Conservation (phyloP, 371 early-diverging fungal species). For the Smittium mucronatum region DNA sequence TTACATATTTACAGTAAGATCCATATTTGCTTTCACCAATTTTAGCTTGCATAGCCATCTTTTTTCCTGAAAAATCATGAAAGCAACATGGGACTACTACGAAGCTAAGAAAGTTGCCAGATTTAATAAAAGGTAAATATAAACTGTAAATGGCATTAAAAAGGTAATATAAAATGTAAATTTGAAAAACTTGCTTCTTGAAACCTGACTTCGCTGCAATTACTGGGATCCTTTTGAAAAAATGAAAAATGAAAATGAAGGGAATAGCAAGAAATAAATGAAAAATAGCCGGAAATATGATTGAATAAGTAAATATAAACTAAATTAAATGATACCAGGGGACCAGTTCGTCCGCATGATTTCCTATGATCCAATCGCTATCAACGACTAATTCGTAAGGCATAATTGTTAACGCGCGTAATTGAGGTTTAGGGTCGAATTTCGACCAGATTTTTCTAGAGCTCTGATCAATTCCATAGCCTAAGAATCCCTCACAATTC, state of each 20-base stretch:
- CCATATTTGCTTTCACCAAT: slow-evolving; percentile 53
- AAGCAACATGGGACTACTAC: slow-evolving; percentile 75
- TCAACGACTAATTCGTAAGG: slow-evolving; percentile 40
- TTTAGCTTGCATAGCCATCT: slow-evolving; percentile 31
- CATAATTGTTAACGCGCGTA: slow-evolving; percentile 43
- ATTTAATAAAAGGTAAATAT: too few relatives aligned
- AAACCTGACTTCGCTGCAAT: slow-evolving; percentile 51
- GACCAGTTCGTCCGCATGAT: slow-evolving; percentile 82
- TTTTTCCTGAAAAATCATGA: slow-evolving; percentile 52
- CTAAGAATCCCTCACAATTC: slow-evolving; percentile 58
- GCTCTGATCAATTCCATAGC: slow-evolving; percentile 68
- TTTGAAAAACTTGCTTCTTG: slow-evolving; percentile 20
- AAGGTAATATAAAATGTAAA: too few relatives aligned
- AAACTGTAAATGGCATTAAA: too few relatives aligned
- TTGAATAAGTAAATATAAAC: too few relatives aligned
- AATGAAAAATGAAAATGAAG: not conserved
- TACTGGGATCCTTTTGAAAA: slow-evolving; percentile 45
- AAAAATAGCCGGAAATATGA: too few relatives aligned
- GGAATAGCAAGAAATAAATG: too few relatives aligned
- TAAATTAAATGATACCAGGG: slow-evolving; percentile 48
- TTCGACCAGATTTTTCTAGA: slow-evolving; percentile 63
- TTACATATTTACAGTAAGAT: slow-evolving; percentile 52
- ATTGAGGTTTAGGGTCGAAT: slow-evolving; percentile 20
- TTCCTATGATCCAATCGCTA: slow-evolving; percentile 75
- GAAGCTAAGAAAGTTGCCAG: too few relatives aligned